These are phyloP conservation scores for Galerina marginata DNA, from an alignment of 768 basidiomycete species.

Conservation along the genomic window DNA sequence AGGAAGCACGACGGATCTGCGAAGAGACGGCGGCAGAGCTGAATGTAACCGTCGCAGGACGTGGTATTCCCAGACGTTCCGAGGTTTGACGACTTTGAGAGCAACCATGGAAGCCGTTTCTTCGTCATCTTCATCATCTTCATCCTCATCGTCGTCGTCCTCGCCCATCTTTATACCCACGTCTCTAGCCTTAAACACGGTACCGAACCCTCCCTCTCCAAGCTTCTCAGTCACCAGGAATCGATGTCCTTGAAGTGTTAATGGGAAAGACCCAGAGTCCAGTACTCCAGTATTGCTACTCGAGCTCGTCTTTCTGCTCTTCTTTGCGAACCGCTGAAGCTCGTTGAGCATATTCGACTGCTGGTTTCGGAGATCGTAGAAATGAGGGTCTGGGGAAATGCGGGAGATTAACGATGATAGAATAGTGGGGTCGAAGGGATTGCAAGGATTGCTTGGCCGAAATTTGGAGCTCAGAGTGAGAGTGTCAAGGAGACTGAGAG, in stretches of 20 bases:
- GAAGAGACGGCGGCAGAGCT: conserved; percentile 61
- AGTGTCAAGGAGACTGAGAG: conserved; percentile 68
- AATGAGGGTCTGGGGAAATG: conserved; percentile 63
- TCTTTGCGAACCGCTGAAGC: conserved; percentile 75
- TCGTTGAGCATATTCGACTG: conserved; percentile 65
- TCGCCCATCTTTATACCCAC: conserved; percentile 43
- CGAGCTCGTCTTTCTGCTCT: conserved; percentile 48
- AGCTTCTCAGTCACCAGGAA: conserved; percentile 85
- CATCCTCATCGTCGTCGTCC: conserved; percentile 55
- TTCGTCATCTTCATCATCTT: conserved; percentile 59
- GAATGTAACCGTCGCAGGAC: conserved; percentile 80
- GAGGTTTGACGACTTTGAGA: conserved; percentile 89
- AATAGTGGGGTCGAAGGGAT: conserved; percentile 77
- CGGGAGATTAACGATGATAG: conserved; percentile 67
- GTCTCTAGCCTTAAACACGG: conserved; percentile 87
- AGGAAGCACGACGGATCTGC: conserved; percentile 75
- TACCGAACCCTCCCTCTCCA: conserved; percentile 96
- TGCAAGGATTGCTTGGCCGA: conserved; percentile 85
- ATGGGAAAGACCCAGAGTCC: conserved; percentile 48
- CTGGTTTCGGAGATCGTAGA: conserved; percentile 59
- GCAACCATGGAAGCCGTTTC: conserved; percentile 70
- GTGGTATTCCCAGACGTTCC: conserved; percentile 92
- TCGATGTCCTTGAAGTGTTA: conserved; percentile 66
- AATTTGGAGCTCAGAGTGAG: conserved; percentile 67
- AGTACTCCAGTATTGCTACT: conserved; percentile 37